These are phyloP conservation scores for Bathelium albidoporum DNA, from an alignment of 495 filamentous ascomycete species.

Conservation along the genomic window DNA sequence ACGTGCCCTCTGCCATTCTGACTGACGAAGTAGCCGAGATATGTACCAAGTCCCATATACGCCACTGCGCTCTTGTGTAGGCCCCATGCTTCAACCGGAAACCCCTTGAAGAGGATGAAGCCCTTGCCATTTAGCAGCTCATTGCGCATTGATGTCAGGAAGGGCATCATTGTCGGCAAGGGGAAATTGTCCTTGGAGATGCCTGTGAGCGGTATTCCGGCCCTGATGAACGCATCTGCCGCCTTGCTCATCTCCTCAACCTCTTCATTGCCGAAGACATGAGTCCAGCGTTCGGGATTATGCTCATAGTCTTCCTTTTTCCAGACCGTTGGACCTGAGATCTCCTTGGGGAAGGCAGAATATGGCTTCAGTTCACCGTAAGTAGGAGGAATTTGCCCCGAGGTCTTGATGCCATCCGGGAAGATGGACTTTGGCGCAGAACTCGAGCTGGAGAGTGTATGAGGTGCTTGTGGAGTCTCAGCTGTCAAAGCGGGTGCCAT, in stretches of 20 bases:
- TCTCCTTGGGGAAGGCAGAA: conserved; percentile 59
- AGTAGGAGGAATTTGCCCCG: conserved; percentile 69
- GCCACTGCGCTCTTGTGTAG: conserved; percentile 69
- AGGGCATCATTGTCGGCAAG: conserved; percentile 49
- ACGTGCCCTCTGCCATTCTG: conserved; percentile 86
- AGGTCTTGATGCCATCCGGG: conserved; percentile 48
- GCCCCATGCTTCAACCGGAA: conserved; percentile 70
- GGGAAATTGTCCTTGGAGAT: conserved; percentile 63
- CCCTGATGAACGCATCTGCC: conserved; percentile 57
- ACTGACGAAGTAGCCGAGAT: conserved; percentile 74
- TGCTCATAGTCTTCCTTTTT: conserved; percentile 57
- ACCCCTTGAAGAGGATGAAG: conserved; percentile 79
- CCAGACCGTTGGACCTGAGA: conserved; percentile 72
- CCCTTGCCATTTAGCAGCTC: conserved; percentile 77
- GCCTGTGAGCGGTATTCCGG: conserved; percentile 54
- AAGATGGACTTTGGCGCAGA: conserved; percentile 24
- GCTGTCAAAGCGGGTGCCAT: conserved; percentile 15
- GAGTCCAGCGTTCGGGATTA: conserved; percentile 66
- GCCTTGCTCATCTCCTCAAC: conserved; percentile 56
- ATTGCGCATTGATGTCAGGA: conserved; percentile 48
- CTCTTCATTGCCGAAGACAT: conserved; percentile 56
- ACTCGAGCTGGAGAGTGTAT: not conserved
- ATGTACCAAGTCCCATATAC: conserved; percentile 83
- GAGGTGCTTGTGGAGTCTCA: conserved; percentile 4
- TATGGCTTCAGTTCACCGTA: conserved; percentile 58